Conservation (phyloP, 2,329 filamentous ascomycete genomes). For the Coniochaeta hoffmannii region DNA sequence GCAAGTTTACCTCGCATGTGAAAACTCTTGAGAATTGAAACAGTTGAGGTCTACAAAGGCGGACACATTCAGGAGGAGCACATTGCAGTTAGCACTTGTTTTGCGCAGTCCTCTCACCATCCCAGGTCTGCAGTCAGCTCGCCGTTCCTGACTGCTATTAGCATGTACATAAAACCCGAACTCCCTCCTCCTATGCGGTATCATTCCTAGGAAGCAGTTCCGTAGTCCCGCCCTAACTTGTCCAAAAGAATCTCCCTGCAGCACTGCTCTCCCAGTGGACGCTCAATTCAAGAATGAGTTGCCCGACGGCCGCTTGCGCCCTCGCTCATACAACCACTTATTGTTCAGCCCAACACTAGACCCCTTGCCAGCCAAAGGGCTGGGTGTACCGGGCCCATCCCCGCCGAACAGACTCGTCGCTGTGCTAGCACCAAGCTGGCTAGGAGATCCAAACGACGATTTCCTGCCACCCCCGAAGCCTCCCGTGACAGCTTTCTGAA, state of each 20-base stretch:
- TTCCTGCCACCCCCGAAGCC: constrained; percentile 38
- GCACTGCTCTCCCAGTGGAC: not conserved
- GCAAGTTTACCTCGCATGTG: no score
- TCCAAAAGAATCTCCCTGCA: not conserved
- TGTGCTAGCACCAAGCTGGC: constrained; percentile 42
- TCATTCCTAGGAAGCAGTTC: not conserved
- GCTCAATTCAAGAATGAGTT: constrained; percentile 14
- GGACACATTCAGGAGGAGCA: no score
- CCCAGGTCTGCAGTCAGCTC: not conserved
- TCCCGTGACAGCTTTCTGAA: constrained; percentile 58
- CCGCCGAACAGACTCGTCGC: constrained; percentile 43
- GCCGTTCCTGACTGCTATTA: not conserved
- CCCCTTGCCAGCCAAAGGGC: constrained; percentile 57
- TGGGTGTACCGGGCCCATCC: constrained; percentile 56
- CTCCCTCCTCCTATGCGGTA: not conserved
- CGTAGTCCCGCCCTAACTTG: not conserved
- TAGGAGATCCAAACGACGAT: constrained; percentile 55
- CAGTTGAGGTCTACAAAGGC: no score
- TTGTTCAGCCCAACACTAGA: constrained; percentile 76
- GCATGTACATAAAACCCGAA: not conserved
- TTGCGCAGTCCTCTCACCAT: no score
- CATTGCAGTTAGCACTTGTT: no score
- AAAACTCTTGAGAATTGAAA: no score
- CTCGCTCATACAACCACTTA: constrained; percentile 92
- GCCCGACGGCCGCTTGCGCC: constrained; percentile 44